Base-by-base conservation (phyloP, 2,329 filamentous ascomycete species). In the Pseudocercospora cruenta region DNA sequence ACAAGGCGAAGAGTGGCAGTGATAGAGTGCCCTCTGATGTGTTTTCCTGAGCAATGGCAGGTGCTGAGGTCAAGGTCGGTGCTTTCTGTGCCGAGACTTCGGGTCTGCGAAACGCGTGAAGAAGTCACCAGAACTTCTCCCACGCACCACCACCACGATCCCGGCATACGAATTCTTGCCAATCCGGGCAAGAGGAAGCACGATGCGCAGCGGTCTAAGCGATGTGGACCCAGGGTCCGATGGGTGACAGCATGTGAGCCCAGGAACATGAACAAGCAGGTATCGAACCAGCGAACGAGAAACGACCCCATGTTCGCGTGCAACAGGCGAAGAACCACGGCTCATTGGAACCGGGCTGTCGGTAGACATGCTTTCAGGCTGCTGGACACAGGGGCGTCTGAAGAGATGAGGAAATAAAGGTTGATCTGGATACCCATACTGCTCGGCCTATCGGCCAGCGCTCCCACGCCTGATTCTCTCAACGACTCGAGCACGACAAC, bases 341-440 rank as follows among this genome's bases (percentile, higher is more conserved):
- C 24, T 31, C 51, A 54, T n/a, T 54, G 51, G 51, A 28, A 54
- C 51, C 51, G 51, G 51, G 51, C 26, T 26, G 24, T 55, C 51
- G 51, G 51, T 55, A 33, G 24, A 24, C 49, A 54, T 54, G 49
- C 49, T 54, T 28, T 26, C 51, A 54, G 21, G 51, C 51, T 28
- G 22, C 21, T 9, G 51, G 51, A n/a, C 1, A 54, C 22, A 16
- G 16, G 10, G 24, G 31, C 10, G 51, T 28, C 6, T 39, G 36
- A 39, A 39, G 45, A 21, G 19, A n/a, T 22, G 24, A 28, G 24
- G 24, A 54, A 54, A 14, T 16, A 28, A 28, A 54, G 51, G 21
- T 28, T 54, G 22, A 31, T 55, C 10, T 55, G 22, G 24, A 55
- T 43, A 43, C 26, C 22, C 51, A 26, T 55, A 55, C 51, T 28